Evolutionary conservation across 1,284 basidiomycete species (phyloP).

Genomic region (Sanghuangporus baumii): DNA sequence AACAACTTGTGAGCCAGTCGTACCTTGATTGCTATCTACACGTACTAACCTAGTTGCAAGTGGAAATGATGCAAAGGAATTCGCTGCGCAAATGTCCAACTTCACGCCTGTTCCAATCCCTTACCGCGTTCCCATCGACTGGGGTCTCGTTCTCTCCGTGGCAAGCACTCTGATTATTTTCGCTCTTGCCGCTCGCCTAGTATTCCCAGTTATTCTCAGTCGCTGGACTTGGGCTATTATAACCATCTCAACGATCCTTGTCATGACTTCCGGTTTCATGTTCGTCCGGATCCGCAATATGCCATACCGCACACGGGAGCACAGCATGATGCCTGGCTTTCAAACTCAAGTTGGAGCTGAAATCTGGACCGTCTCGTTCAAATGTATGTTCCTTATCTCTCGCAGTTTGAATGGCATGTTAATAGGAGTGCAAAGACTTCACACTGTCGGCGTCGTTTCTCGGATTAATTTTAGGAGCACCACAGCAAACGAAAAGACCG

Average conservation of each 20-base stretch:
- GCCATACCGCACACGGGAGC: slow-evolving; percentile 80
- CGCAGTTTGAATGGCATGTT: slow-evolving; percentile 2
- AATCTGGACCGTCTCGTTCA: slow-evolving; percentile 78
- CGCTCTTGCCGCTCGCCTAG: slow-evolving; percentile 49
- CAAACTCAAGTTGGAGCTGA: slow-evolving; percentile 92
- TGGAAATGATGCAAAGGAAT: slow-evolving; percentile 70
- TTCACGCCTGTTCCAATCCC: slow-evolving; percentile 72
- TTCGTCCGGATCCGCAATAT: slow-evolving; percentile 89
- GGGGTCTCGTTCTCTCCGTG: slow-evolving; percentile 46
- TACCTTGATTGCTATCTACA: background rate
- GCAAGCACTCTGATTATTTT: slow-evolving; percentile 38
- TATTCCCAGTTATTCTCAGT: slow-evolving; percentile 66
- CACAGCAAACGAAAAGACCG: slow-evolving; percentile 67
- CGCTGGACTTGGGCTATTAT: slow-evolving; percentile 77
- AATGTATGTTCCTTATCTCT: slow-evolving; percentile 63
- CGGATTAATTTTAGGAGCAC: slow-evolving; percentile 79
- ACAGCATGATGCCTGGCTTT: slow-evolving; percentile 62
- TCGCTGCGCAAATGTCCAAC: slow-evolving; percentile 71
- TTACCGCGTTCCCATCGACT: slow-evolving; percentile 69
- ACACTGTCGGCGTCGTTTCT: slow-evolving; percentile 77
- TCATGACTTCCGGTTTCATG: slow-evolving; percentile 94
- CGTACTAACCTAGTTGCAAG: slow-evolving; percentile 36
- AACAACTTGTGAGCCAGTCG: slow-evolving; percentile 35
- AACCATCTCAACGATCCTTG: slow-evolving; percentile 61
- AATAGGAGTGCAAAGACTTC: slow-evolving; percentile 55